phyloP scores from a whole-genome alignment of 768 basidiomycete genomes.

The Hirschioporus abietinus region DNA sequence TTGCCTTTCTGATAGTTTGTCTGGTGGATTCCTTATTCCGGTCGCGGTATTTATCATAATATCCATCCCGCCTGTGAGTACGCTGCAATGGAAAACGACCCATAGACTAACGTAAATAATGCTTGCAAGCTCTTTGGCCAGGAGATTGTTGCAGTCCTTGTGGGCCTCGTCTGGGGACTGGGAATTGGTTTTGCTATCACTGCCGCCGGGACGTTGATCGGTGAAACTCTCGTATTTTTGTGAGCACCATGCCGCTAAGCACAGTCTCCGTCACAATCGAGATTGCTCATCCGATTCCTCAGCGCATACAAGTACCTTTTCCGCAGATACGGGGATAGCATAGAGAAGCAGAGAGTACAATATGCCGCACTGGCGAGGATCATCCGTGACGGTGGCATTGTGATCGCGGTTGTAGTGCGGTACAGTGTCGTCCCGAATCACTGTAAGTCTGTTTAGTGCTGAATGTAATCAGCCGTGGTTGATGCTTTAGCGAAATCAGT shows the following conservation, averaged over 20 bases:
- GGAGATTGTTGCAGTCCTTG: constrained; percentile 36
- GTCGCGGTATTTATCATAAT: constrained; percentile 39
- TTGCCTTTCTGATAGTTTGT: background rate
- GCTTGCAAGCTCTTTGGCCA: constrained; percentile 31
- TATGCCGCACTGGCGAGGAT: constrained; percentile 38
- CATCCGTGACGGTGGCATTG: constrained; percentile 39
- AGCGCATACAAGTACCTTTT: constrained; percentile 35
- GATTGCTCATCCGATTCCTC: background rate
- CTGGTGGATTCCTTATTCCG: constrained; percentile 37
- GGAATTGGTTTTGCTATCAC: constrained; percentile 38
- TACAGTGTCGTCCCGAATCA: constrained; percentile 32
- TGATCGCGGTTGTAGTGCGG: constrained; percentile 27
- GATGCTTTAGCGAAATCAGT: constrained; percentile 18
- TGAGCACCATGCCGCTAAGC: constrained; percentile 8
- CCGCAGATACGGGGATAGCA: constrained; percentile 28
- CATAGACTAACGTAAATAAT: background rate
- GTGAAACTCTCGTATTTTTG: constrained; percentile 30
- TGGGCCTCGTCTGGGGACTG: constrained; percentile 37
- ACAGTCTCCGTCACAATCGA: background rate
- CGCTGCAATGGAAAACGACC: background rate
- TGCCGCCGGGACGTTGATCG: constrained; percentile 26
- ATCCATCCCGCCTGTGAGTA: constrained; percentile 32
- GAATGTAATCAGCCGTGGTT: background rate
- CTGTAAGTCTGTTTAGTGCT: constrained; percentile 12
- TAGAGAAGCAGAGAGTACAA: constrained; percentile 25